Evolutionary conservation across 495 filamentous ascomycete genomes (phyloP), one percentile per base, ranked within the genome.

Genomic region (Neurospora sp.): DNA sequence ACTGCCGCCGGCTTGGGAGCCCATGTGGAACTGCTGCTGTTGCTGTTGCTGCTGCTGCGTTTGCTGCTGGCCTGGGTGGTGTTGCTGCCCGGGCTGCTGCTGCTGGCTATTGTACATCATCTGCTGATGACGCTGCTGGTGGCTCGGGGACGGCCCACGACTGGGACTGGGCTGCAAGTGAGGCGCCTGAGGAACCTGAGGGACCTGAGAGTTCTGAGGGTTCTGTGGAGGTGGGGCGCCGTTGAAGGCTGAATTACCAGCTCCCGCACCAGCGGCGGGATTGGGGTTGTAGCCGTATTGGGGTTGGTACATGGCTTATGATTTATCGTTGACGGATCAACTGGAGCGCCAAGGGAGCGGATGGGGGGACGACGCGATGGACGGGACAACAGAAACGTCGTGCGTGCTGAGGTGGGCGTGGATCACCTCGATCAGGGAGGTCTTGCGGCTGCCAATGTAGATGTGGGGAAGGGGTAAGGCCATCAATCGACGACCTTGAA

Each of bases 231-330:
- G 84, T 80, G 84, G 83, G 80, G 81, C 83, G 71, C 81, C 82
- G 82, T 85, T 86, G 79, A 85, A 86, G 73, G 81, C 76, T 73
- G 82, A 81, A 76, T 79, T 77, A 8, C 81, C 82, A 79, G 80
- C 54, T 66, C 54, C 54, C 54, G 54, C 28, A 34, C 54, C 54
- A 66, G 6, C 54, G 54, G 54, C 78, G 78, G 81, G 78, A 81
- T 85, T 86, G 75, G 81, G 81, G 79, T 66, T 66, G 54, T 83
- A 85, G 72, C 85, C 85, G 82, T 84, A 86, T 75, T 81, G 81
- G 76, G 81, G 76, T 74, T 81, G 80, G 78, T 86, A 86, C 85
- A 86, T 86, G 83, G 80, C 82, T 83, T 43, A 34, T 39, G 73
- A 72, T 70, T 45, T 59, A 71, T 73, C 70, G 73, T 73, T 71